These are phyloP conservation scores for Neurospora sp. DNA, from an alignment of 2,329 filamentous ascomycete species.

Conservation along the genomic window DNA sequence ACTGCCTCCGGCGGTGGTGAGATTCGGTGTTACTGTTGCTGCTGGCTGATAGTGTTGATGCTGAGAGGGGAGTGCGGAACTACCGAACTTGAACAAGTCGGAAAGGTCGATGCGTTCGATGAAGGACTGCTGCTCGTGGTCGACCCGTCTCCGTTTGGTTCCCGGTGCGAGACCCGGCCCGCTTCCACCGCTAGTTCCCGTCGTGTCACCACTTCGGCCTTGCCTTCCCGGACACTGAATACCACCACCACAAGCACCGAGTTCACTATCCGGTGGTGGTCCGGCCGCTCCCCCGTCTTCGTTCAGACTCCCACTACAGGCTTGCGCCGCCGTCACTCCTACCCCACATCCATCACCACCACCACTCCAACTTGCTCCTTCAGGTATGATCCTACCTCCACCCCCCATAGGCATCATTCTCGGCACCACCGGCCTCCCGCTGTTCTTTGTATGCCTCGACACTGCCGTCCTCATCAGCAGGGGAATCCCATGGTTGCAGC, in stretches of 20 bases:
- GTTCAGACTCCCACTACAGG: neutral
- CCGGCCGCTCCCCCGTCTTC: neutral
- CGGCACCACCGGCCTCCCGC: neutral
- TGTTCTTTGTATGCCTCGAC: slow-evolving; percentile 26
- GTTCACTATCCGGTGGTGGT: neutral
- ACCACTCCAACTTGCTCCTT: neutral
- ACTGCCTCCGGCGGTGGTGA: neutral
- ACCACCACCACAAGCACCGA: neutral
- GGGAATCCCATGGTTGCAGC: slow-evolving; percentile 30
- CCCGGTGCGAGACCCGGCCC: neutral
- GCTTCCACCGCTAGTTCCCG: neutral
- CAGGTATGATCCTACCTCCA: neutral
- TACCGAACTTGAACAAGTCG: neutral
- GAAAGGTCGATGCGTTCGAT: neutral
- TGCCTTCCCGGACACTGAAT: neutral
- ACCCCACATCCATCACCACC: neutral
- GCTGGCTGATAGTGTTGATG: neutral
- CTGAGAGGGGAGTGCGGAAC: neutral
- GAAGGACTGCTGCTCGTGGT: neutral
- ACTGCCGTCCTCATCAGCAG: slow-evolving; percentile 36
- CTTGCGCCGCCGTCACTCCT: neutral
- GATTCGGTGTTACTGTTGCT: neutral
- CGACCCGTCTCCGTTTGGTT: neutral
- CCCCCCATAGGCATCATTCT: neutral
- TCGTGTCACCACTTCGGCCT: neutral